These are phyloP conservation scores for Phaeotremella skinneri DNA, from an alignment of 768 basidiomycete species.

Conservation along the genomic window DNA sequence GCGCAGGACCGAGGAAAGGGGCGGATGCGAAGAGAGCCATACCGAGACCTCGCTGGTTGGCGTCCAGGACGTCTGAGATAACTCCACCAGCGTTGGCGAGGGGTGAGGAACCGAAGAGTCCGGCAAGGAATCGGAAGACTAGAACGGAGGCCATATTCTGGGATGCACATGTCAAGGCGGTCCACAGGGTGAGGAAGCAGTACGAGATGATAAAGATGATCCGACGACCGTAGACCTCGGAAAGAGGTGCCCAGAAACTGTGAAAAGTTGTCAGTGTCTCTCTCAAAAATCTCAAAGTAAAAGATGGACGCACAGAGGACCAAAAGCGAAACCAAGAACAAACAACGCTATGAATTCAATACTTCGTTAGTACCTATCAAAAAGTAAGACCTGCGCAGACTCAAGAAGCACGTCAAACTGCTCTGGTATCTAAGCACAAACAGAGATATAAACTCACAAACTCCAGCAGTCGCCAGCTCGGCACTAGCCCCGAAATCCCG, in stretches of 20 bases:
- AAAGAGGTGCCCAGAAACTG: constrained; percentile 53
- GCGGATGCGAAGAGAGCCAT: constrained; percentile 51
- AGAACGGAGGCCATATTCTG: constrained; percentile 52
- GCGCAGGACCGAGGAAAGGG: constrained; percentile 46
- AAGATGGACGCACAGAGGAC: constrained; percentile 36
- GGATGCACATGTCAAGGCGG: constrained; percentile 49
- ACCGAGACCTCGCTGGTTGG: constrained; percentile 47
- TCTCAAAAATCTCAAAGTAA: not conserved
- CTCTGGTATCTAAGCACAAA: no score
- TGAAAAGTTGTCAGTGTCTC: constrained; percentile 47
- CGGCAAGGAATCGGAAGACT: constrained; percentile 53
- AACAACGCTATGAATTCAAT: constrained; percentile 56
- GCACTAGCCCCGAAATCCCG: constrained; percentile 31
- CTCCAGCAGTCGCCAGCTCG: constrained; percentile 39
- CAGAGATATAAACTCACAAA: constrained; percentile 21
- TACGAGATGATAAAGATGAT: constrained; percentile 52
- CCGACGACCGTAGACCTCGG: constrained; percentile 52
- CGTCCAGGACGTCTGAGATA: constrained; percentile 47
- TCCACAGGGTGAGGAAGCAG: constrained; percentile 50
- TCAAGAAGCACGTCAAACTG: no score
- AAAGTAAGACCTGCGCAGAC: no score
- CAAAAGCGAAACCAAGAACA: constrained; percentile 54
- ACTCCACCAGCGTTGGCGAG: constrained; percentile 54
- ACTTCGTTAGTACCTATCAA: constrained; percentile 5
- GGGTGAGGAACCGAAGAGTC: constrained; percentile 51